Base-by-base conservation (phyloP, 2,329 filamentous ascomycete genomes). In the Nannizziopsis arthrosporioides region DNA sequence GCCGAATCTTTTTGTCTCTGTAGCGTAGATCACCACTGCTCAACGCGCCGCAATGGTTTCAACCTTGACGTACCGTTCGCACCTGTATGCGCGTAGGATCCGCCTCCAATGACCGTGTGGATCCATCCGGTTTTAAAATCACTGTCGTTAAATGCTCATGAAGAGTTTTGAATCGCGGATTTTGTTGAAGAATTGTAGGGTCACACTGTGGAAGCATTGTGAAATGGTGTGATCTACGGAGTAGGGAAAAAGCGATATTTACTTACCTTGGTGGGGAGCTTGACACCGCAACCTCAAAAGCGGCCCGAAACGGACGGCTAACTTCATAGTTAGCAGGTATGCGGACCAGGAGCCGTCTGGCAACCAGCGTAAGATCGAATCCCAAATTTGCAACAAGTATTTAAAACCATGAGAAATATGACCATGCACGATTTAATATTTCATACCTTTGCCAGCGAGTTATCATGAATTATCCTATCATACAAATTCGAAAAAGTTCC, bases 141-240 rank as follows among this genome's bases (percentile, higher is more conserved):
- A 59, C 56, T 0, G 55, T 61, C 1, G 65, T 68, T 1, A 71
- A 42, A 35, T 66, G 59, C 38, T 66, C 61, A 52, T 70, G 66
- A 7, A 70, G 54, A 38, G 58, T 61, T 51, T 68, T 66, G 44
- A 71, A 71, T 43, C 65, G 60, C 6, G 67, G 65, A 45, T 71
- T 70, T 5, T 59, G 58, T 22, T 63, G 59, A 17, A 70, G 59
- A 44, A 68, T 62, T 18, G 57, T 55, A 4, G 62, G 62, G 36
- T 69, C 63, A 39, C 65, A 66, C 40, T 66, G 65, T 34, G 68
- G 67, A 8, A 71, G 64, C 69, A 71, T 71, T 42, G 46, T 58
- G 38, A 19, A 14, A 5, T n/a, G 22, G 14, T 17, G 30, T 7
- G 19, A 37, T 19, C 11, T n/a, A 10, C 5, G 14, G 36, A 3